These are phyloP conservation scores for Epichloe aotearoae DNA, from an alignment of 2,329 filamentous ascomycete genomes.

Conservation along the genomic window DNA sequence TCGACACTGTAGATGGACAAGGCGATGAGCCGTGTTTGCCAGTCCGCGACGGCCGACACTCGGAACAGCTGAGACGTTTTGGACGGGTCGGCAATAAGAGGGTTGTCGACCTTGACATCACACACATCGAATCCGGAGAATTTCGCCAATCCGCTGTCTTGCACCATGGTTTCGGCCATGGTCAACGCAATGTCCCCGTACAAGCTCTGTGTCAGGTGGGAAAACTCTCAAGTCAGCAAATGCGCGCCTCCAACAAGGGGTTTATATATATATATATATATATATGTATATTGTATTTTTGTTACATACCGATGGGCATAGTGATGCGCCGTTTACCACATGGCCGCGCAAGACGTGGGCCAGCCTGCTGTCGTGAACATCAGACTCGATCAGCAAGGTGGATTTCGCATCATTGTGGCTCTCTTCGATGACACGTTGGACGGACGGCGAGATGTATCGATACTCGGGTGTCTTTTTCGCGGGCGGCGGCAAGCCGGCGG, in stretches of 20 bases:
- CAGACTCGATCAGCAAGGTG: constrained; percentile 40
- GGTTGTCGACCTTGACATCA: constrained; percentile 54
- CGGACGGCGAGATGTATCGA: too few species aligned
- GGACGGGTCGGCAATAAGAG: constrained; percentile 12
- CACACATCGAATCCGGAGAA: background rate
- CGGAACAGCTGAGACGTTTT: constrained; percentile 18
- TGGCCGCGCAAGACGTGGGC: constrained; percentile 1
- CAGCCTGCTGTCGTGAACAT: constrained; percentile 5
- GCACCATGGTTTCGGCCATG: too few species aligned
- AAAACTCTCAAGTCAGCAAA: too few species aligned
- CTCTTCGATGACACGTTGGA: constrained; percentile 36
- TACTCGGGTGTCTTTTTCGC: too few species aligned
- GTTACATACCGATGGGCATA: too few species aligned
- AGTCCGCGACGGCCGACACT: constrained; percentile 25
- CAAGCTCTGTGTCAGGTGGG: too few species aligned
- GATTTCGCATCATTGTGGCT: constrained; percentile 29
- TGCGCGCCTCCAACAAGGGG: too few species aligned
- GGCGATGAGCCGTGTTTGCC: constrained; percentile 29
- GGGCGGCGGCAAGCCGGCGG: too few species aligned
- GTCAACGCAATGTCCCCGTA: too few species aligned
- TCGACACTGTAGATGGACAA: constrained; percentile 17
- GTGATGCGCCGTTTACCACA: constrained; percentile 1
- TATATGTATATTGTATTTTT: too few species aligned
- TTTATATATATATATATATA: too few species aligned
- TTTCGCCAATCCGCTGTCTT: too few species aligned